Evolutionary conservation across 1,284 basidiomycete species (phyloP), one percentile per base, ranked within the genome.

Genomic region (Microbotryum violaceum): DNA sequence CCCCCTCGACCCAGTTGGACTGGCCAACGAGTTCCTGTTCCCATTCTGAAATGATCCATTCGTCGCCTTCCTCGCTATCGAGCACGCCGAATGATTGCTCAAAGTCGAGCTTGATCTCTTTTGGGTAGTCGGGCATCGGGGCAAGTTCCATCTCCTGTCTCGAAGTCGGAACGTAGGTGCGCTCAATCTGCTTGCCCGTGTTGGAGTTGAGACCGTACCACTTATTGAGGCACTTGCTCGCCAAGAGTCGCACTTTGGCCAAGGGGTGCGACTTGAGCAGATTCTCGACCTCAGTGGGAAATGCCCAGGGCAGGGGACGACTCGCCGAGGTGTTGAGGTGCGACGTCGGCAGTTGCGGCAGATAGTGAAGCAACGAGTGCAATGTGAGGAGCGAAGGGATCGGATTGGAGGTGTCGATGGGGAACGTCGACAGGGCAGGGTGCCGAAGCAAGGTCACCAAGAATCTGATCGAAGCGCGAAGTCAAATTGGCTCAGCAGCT

Each of bases 131-230:
- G 16, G 63, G 58, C 8, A 56, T 20, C 10, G 67, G 67, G 1
- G 60, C 60, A 44, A 62, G 31, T 1, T 42, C 54, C 25, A 55
- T 31, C 52, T 59, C 60, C 49, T 9, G 9, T 6, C 20, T 10
- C 45, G 45, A 18, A 16, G 37, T 42, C 8, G 20, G 29, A 20
- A 21, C 27, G n/a, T 9, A 54, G 55, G 20, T 49, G 37, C 16
- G 56, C 56, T 59, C 65, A 68, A 71, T 56, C 10, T 62, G 56
- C 31, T 69, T 62, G 54, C 67, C 68, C 0, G 57, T 56, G 3
- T 49, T 55, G n/a, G 65, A 67, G 20, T 59, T 61, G 16, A 70
- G 57, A 46, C 64, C 70, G 52, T 67, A 57, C 71, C 71, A 72
- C 23, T 59, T 31, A 33, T 62, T 51, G 3, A 66, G 49, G 29